Base-by-base conservation (phyloP, 1,284 basidiomycete species). In the Taiwanofungus camphoratus region DNA sequence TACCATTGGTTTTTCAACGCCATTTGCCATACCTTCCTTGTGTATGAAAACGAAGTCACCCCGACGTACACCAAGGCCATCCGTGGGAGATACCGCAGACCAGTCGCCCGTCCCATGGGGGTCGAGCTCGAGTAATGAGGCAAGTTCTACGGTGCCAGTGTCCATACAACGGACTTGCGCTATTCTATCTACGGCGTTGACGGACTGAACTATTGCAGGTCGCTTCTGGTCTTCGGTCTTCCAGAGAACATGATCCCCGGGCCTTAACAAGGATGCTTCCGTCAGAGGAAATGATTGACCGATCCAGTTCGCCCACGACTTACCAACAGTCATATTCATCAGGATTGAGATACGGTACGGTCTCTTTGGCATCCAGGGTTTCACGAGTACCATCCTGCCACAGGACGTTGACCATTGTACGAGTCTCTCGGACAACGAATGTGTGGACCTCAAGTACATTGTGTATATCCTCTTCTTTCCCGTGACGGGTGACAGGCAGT, bases 171-270 rank as follows among this genome's bases (percentile, higher is more conserved):
- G 67, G 41, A 89, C 69, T 40, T 73, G 69, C 5, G 87, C 87
- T 5, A 83, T 85, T 42, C 90, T 73, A 36, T 91, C 79, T 22
- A 62, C 61, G 0, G 90, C 77, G 57, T 89, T 77, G 42, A 89
- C 88, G 16, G 71, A 73, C 61, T 93, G 91, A 6, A 96, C 82
- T 47, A 95, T 75, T 1, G 83, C 92, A 31, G 81, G 69, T 27
- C 75, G 73, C 40, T 68, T 74, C 56, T 70, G 71, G 36, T 79
- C 82, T 62, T 91, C 88, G 30, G 73, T 78, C 56, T 84, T 85
- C 82, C 87, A 93, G n/a, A 92, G 57, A 8, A 94, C 82, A 62
- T 90, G 82, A 55, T 96, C 92, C 21, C 93, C 92, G 3, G 92
- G 92, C 90, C 90, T 90, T 38, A 3, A 36, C 20, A 24, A 40